Evolutionary conservation across 192 early-diverging fungal species (phyloP).

Genomic region (Spizellomyces punctatus): DNA sequence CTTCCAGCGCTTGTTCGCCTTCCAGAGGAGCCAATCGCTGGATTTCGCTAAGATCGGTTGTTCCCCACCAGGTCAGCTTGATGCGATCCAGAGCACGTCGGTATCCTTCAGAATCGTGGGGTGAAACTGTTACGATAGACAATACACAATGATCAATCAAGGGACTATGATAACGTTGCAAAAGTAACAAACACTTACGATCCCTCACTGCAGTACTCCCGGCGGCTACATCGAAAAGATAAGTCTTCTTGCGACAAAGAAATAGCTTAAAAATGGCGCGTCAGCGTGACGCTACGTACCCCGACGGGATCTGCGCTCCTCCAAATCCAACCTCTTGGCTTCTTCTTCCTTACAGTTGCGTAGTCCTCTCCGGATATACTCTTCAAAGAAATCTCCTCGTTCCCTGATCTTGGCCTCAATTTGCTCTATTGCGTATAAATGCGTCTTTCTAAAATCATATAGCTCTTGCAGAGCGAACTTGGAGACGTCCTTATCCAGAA

Average conservation of each 20-base stretch:
- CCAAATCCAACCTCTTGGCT: not conserved
- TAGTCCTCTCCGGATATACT: constrained; percentile 74
- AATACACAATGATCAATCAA: not conserved
- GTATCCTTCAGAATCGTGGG: not conserved
- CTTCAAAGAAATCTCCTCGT: constrained; percentile 72
- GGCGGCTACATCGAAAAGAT: too few species aligned
- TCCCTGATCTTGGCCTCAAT: constrained; percentile 63
- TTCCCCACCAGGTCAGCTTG: constrained; percentile 1
- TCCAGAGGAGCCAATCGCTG: not conserved
- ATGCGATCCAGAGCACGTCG: not conserved
- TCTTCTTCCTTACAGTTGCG: constrained; percentile 11
- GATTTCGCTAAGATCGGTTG: not conserved
- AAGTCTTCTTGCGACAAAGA: too few species aligned
- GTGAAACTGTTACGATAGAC: not conserved
- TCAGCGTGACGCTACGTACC: not conserved
- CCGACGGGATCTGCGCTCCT: not conserved
- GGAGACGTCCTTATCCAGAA: constrained; percentile 66
- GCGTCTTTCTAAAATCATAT: constrained; percentile 73
- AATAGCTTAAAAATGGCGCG: too few species aligned
- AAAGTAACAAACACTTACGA: too few species aligned
- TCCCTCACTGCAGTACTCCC: too few species aligned
- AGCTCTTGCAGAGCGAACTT: constrained; percentile 76
- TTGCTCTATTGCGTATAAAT: constrained; percentile 64
- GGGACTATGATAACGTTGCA: too few species aligned
- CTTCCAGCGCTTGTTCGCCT: not conserved